phyloP scores from a whole-genome alignment of 2,329 filamentous ascomycete species.

The Ophiostoma ulmi region DNA sequence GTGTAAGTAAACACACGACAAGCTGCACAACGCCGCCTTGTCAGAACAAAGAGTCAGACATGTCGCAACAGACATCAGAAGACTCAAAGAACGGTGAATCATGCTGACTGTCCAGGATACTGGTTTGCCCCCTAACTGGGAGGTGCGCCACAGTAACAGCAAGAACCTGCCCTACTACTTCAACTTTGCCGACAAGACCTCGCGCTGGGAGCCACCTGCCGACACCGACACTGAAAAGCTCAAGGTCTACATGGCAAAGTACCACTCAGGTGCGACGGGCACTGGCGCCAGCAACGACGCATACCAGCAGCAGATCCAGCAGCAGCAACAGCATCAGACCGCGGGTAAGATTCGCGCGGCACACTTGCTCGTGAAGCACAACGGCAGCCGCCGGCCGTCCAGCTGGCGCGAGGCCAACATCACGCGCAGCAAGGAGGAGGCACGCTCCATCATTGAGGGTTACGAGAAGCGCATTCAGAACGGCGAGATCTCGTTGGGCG shows the following conservation, averaged over 20 bases:
- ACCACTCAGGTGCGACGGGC: constrained; percentile 58
- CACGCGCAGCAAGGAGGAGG: constrained; percentile 82
- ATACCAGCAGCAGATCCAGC: constrained; percentile 23
- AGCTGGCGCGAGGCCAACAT: constrained; percentile 93
- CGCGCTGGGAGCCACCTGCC: constrained; percentile 87
- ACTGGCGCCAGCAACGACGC: neutral
- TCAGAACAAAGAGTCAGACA: neutral
- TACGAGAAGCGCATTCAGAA: constrained; percentile 72
- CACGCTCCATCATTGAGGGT: constrained; percentile 66
- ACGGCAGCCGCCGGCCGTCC: constrained; percentile 76
- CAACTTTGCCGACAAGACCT: constrained; percentile 79
- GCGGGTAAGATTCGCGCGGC: constrained; percentile 84
- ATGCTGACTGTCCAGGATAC: constrained; percentile 49
- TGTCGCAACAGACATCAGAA: neutral
- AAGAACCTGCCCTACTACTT: constrained; percentile 99
- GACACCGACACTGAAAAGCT: constrained; percentile 88
- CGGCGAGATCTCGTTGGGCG: constrained; percentile 65
- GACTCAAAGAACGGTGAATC: neutral
- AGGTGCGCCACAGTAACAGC: constrained; percentile 95
- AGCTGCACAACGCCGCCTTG: neutral
- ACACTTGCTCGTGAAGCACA: constrained; percentile 91
- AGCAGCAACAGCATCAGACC: constrained; percentile 26
- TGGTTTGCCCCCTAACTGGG: constrained; percentile 82
- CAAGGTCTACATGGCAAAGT: constrained; percentile 85
- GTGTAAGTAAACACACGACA: neutral